Percentiles rank a stretch among this genome's conserved stretches.
Conservation (phyloP, 345 rosid species). For the Brassica nigra region DNA sequence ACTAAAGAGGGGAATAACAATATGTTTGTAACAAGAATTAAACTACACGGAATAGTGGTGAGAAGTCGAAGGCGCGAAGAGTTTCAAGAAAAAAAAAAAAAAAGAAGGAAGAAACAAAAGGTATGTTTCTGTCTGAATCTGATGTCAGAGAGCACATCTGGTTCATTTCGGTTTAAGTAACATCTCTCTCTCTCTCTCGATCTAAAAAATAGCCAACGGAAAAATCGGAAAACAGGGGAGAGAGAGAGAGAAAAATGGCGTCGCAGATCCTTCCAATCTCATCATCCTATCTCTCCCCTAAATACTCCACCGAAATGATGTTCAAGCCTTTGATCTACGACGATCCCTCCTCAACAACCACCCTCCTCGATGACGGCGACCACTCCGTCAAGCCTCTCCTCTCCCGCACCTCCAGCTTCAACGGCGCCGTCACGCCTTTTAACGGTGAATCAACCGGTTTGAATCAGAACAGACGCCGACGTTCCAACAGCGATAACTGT, state of each 20-base stretch:
- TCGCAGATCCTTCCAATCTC: constrained; percentile 49
- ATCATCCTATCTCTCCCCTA: constrained; percentile 25
- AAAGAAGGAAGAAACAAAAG: neutral
- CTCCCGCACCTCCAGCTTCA: constrained; percentile 56
- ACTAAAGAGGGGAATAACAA: too few relatives aligned
- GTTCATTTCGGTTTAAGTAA: constrained; percentile 5
- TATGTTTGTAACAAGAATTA: too few relatives aligned
- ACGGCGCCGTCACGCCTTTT: constrained; percentile 24
- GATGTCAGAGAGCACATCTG: neutral
- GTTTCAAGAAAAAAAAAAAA: neutral
- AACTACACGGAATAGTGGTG: too few relatives aligned
- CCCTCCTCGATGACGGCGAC: constrained; percentile 53
- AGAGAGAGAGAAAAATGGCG: constrained; percentile 38
- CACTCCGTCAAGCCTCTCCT: constrained; percentile 55
- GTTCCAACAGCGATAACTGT: constrained; percentile 61
- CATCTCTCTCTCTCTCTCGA: neutral
- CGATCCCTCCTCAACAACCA: constrained; percentile 51
- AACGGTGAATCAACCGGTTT: constrained; percentile 18
- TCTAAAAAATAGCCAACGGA: constrained; percentile 13
- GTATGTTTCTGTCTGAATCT: too few relatives aligned
- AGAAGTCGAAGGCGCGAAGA: neutral
- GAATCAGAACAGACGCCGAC: constrained; percentile 62
- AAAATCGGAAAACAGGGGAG: neutral
- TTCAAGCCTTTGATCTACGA: constrained; percentile 47
- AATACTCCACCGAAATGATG: constrained; percentile 36